Evolutionary conservation across 2,329 filamentous ascomycete genomes (phyloP).

Genomic region (Scedosporium apiospermum): DNA sequence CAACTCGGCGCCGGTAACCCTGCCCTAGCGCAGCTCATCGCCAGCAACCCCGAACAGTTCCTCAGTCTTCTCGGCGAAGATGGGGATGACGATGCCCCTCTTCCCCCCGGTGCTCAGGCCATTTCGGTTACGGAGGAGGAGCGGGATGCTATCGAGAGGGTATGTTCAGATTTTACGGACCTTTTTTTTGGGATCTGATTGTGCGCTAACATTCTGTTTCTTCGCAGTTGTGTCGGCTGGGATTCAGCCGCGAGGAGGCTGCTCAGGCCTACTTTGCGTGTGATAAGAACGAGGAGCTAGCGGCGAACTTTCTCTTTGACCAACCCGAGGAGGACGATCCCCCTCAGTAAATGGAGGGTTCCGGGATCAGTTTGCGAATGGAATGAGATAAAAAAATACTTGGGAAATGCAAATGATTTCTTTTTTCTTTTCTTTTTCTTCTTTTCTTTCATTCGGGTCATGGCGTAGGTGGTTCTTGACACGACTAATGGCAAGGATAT

Average conservation of each 20-base stretch:
- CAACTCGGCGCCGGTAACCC: slow-evolving; percentile 94
- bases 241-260: slow-evolving; percentile 85
- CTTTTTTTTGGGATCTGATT: background rate
- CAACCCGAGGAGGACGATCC: slow-evolving; percentile 74
- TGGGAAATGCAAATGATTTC: background rate
- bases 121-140: slow-evolving; percentile 94
- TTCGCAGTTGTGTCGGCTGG: slow-evolving; percentile 73
- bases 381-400: background rate
- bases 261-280: slow-evolving; percentile 99
- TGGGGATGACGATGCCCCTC: slow-evolving; percentile 68
- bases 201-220: background rate
- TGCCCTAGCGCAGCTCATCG: slow-evolving; percentile 85
- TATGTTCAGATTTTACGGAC: slow-evolving; percentile 28
- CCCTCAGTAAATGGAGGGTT: slow-evolving; percentile 11
- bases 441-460: background rate
- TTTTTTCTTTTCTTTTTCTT: background rate
- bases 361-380: background rate
- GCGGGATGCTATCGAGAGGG: slow-evolving; percentile 90
- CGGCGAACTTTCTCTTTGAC: slow-evolving; percentile 96
- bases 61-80: slow-evolving; percentile 84
- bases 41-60: slow-evolving; percentile 87
- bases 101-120: slow-evolving; percentile 80
- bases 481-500: background rate
- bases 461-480: background rate
- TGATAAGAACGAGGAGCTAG: slow-evolving; percentile 98